Evolutionary conservation across 441 rosid species (phyloP), one percentile per base, ranked within the genome.

Genomic region (Geranium incanum): DNA sequence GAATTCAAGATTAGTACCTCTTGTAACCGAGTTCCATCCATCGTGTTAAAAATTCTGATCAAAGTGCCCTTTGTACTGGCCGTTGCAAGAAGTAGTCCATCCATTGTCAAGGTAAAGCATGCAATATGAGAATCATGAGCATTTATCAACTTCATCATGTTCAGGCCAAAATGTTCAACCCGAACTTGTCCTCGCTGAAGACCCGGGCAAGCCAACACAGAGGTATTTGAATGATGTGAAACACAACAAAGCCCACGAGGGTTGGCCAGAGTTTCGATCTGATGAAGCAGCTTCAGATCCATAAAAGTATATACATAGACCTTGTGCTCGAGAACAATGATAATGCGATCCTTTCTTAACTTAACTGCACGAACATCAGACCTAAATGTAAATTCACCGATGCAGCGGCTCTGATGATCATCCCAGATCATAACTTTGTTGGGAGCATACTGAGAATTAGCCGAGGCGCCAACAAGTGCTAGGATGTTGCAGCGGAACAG

Each of bases 11-110:
- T 69, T 7, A 5, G 21, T 84, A 94, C 97, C 97, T 94, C 97
- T 84, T 90, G 97, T 71, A 89, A 79, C 74, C 78, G 86, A 78
- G 93, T 88, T 60, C 97, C 99, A 69, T 94, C 99, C 91, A 94
- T 80, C n/a, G 97, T 92, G 82, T 94, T 94, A 83, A 88, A 94
- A 72, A 94, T 91, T 86, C 99, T 84, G 60, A 89, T 85, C 81
- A 94, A 83, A 59, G 97, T 94, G 70, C 97, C 99, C 82, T 79
- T 90, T 50, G 88, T 81, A 81, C 97, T 94, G 45, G 97, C 97
- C 75, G 97, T 94, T 9, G 97, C 97, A 39, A 94, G 97, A 68
- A 94, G 90, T 66, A 91, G 78, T 75, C 97, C 99, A 81, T 94
- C 99, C 86, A 84, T 68, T n/a, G 99, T 92, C 86, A 94, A 74